Conservation (phyloP, 1,284 basidiomycete genomes). For the Tremellales sp. region DNA sequence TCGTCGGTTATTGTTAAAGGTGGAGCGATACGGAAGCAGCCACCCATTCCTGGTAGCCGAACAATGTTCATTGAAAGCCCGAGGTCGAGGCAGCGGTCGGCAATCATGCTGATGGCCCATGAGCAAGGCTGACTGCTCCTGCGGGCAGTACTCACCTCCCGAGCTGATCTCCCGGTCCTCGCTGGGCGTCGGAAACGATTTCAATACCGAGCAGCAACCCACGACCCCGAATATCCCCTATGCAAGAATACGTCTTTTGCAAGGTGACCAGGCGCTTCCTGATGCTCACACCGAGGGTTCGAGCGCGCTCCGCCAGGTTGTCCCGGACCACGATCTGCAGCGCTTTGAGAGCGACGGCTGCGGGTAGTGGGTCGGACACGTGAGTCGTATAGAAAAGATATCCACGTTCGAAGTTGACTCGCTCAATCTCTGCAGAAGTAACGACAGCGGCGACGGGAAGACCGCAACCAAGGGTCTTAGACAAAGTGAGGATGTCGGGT, state of each 20-base stretch:
- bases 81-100: constrained; percentile 69
- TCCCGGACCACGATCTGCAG: constrained; percentile 61
- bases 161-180: constrained; percentile 41
- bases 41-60: constrained; percentile 51
- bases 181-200: constrained; percentile 56
- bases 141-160: too few species aligned
- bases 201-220: constrained; percentile 79
- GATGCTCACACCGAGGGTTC: constrained; percentile 40
- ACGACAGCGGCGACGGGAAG: constrained; percentile 83
- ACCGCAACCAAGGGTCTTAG: constrained; percentile 91
- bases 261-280: constrained; percentile 38
- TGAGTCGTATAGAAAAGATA: constrained; percentile 38
- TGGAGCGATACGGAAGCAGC: constrained; percentile 57
- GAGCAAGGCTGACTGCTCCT: too few species aligned
- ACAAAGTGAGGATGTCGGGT: constrained; percentile 79
- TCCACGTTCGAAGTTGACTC: constrained; percentile 46
- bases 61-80: constrained; percentile 60
- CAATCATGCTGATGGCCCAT: too few species aligned
- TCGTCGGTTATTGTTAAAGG: constrained; percentile 60
- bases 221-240: constrained; percentile 71
- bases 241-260: constrained; percentile 53
- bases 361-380: constrained; percentile 32
- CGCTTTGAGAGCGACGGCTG: constrained; percentile 61
- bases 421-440: constrained; percentile 60
- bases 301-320: constrained; percentile 20